Evolutionary conservation across 345 rosid genomes (phyloP).

Genomic region (Citrus sp.): DNA sequence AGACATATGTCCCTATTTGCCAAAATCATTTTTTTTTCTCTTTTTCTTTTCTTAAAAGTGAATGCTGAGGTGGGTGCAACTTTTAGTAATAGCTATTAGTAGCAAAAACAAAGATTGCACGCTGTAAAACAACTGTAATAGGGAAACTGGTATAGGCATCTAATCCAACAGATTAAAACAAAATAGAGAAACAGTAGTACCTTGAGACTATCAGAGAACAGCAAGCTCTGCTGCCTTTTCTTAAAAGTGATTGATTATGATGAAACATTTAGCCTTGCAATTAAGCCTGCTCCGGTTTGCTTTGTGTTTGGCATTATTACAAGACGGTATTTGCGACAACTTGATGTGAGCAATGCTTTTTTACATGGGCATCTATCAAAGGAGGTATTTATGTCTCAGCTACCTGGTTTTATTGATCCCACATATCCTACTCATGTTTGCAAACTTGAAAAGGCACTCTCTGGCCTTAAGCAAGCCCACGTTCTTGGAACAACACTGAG

Average conservation of each 20-base stretch:
- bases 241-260: too few relatives aligned
- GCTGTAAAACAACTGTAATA: not conserved
- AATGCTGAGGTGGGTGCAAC: not conserved
- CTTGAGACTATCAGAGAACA: constrained; percentile 85
- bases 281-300: not conserved
- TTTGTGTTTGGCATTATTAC: not conserved
- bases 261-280: too few relatives aligned
- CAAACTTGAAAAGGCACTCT: not conserved
- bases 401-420: not conserved
- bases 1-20: not conserved
- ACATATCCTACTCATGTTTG: not conserved
- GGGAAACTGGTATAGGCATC: not conserved
- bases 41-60: not conserved
- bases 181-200: constrained; percentile 26
- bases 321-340: not conserved
- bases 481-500: not conserved
- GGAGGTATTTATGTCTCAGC: not conserved
- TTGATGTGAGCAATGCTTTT: constrained; percentile 7
- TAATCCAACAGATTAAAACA: not conserved
- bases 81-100: not conserved
- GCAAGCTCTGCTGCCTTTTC: constrained; percentile 55
- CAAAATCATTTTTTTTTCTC: not conserved
- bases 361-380: not conserved
- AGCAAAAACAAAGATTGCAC: not conserved
- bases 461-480: not conserved